Conservation (phyloP, 179 eudicot species). For the Silene coronaria region DNA sequence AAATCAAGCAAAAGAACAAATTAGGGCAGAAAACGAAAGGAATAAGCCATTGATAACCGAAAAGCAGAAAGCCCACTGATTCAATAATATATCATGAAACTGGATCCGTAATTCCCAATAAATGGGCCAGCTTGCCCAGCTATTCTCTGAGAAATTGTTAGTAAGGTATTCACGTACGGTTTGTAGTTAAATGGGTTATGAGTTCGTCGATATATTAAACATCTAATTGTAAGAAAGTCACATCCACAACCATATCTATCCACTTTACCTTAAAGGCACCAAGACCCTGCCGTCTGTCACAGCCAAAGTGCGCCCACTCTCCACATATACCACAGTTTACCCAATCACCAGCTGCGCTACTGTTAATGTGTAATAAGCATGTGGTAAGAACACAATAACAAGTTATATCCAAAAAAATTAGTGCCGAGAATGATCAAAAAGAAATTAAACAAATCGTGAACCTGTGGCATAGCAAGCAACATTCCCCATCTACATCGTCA, state of each 20-base stretch:
- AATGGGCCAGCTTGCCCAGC: too few relatives aligned
- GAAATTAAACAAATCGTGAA: conserved; percentile 14
- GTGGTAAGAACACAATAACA: not conserved
- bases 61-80: too few relatives aligned
- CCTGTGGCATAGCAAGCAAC: conserved; percentile 97
- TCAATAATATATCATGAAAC: too few relatives aligned
- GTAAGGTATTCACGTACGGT: too few relatives aligned
- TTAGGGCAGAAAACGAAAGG: not conserved
- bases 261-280: conserved; percentile 89
- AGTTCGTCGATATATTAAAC: too few relatives aligned
- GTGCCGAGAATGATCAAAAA: not conserved
- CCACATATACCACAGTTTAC: conserved; percentile 95
- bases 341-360: conserved; percentile 99
- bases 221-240: too few relatives aligned
- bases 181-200: too few relatives aligned
- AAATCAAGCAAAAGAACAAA: not conserved
- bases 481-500: conserved; percentile 98
- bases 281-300: conserved; percentile 93
- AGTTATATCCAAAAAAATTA: not conserved
- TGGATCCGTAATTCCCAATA: too few relatives aligned
- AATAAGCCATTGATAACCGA: not conserved
- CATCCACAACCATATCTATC: not conserved
- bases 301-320: conserved; percentile 99
- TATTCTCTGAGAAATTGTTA: too few relatives aligned
- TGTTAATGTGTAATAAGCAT: conserved; percentile 26